Evolutionary conservation across 371 early-diverging fungal species (phyloP).

Genomic region (Gilbertella persicaria): DNA sequence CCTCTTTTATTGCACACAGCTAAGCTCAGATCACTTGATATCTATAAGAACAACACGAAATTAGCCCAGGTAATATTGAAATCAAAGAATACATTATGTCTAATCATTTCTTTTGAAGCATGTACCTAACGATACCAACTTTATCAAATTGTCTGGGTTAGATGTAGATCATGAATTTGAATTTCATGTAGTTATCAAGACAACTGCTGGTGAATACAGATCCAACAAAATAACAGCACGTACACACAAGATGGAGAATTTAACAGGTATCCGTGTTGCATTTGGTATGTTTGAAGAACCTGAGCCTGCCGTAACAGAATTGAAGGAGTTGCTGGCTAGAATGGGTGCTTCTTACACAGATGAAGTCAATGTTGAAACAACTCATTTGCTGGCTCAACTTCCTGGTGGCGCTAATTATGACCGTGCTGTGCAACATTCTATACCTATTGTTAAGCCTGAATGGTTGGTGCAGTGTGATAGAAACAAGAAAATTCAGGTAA

Average conservation of each 20-base stretch:
- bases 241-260: conserved; percentile 91
- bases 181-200: conserved; percentile 83
- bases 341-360: conserved; percentile 91
- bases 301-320: conserved; percentile 61
- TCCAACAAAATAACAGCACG: conserved; percentile 76
- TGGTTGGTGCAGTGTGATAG: conserved; percentile 92
- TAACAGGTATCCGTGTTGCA: conserved; percentile 91
- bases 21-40: conserved; percentile 78
- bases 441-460: conserved; percentile 92
- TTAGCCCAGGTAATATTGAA: conserved; percentile 49
- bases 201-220: conserved; percentile 83
- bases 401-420: conserved; percentile 87
- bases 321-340: conserved; percentile 77
- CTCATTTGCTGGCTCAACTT: conserved; percentile 86
- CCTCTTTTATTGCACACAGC: conserved; percentile 80
- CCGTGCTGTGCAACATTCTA: conserved; percentile 82
- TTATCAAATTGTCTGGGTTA: conserved; percentile 84
- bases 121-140: conserved; percentile 60
- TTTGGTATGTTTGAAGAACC: conserved; percentile 86
- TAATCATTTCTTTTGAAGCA: conserved; percentile 23
- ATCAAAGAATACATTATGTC: background rate
- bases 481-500: conserved; percentile 86
- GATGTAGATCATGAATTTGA: conserved; percentile 88
- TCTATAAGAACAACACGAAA: conserved; percentile 77
- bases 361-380: conserved; percentile 83